Evolutionary conservation across 106 monocot species (phyloP), one percentile per base, ranked within the genome.

Genomic region (Platanthera guangdongensis): DNA sequence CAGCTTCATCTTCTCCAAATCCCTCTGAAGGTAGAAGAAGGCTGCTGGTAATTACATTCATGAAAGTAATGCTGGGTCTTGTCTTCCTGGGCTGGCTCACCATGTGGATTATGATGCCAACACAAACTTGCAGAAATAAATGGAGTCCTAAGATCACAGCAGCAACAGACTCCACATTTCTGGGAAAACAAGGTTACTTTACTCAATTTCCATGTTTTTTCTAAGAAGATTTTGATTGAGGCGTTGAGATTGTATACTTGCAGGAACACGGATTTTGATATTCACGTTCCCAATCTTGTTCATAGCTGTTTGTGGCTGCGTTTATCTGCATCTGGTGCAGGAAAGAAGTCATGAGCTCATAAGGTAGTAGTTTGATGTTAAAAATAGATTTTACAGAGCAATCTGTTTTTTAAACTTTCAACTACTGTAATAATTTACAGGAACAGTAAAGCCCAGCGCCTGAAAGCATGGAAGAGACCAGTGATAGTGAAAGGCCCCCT

Each of bases 241-340:
- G 67, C 67, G 7, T 1, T 67, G 8, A 7, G 11, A 65, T 65
- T 30, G 15, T 22, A 2, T 39, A 45, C 0, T 28, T 80, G 68
- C 82, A 96, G 95, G 89, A 72, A 78, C 78, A 5, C 83, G 53
- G 47, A 62, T 86, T 7, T 54, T 93, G 73, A 75, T 93, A 9
- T 88, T 46, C 39, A 77, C 87, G 5, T 84, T 89, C 62, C 90
- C 93, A 6, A 73, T 92, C 18, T 18, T 96, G 7, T 86, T 96
- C 79, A 83, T 96, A 28, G 51, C 90, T 45, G 82, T 87, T 15
- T 32, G 89, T 13, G 90, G 90, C n/a, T 90, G 88, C 82, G 8
- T 89, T 47, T 87, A 89, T 64, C 84, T 85, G 13, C 88, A 93
- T 68, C 54, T 85, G 57, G 2, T 51, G 19, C 78, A 82, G 77